phyloP scores from a whole-genome alignment of 1,284 basidiomycete genomes.

The Singerocomus inundabilis region DNA sequence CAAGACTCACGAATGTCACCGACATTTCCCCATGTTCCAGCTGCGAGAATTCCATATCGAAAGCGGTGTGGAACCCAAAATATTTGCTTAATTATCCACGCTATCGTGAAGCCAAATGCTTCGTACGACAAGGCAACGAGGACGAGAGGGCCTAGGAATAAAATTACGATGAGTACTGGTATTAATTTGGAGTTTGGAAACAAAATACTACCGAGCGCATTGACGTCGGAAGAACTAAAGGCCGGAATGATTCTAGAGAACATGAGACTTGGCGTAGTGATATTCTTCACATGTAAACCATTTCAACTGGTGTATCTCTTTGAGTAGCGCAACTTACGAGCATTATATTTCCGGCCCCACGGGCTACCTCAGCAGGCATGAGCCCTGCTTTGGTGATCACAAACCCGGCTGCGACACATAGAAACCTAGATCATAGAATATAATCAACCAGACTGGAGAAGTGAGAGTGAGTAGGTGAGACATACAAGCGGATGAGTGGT shows the following conservation, averaged over 20 bases:
- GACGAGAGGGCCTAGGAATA: conserved; percentile 48
- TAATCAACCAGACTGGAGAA: neutral
- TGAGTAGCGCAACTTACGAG: conserved; percentile 38
- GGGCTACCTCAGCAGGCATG: conserved; percentile 56
- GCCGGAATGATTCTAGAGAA: conserved; percentile 78
- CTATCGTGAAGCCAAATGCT: conserved; percentile 50
- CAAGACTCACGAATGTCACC: conserved; percentile 66
- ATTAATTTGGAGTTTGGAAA: neutral
- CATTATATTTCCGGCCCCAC: conserved; percentile 58
- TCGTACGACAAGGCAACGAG: conserved; percentile 55
- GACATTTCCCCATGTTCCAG: conserved; percentile 64
- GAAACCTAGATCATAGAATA: conserved; percentile 38
- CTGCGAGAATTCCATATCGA: conserved; percentile 62
- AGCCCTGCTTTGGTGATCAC: conserved; percentile 59
- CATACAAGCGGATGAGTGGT: conserved; percentile 60
- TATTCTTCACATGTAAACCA: conserved; percentile 48
- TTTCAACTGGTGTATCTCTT: neutral
- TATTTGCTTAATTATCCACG: conserved; percentile 58
- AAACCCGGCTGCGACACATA: conserved; percentile 56
- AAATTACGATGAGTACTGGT: conserved; percentile 14
- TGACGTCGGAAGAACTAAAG: conserved; percentile 64
- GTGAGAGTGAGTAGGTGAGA: neutral
- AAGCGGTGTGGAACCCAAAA: conserved; percentile 82
- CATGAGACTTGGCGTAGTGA: conserved; percentile 67
- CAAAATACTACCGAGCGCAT: conserved; percentile 49